These are phyloP conservation scores for Fonsecaea monophora DNA, from an alignment of 2,329 filamentous ascomycete genomes.

Conservation along the genomic window DNA sequence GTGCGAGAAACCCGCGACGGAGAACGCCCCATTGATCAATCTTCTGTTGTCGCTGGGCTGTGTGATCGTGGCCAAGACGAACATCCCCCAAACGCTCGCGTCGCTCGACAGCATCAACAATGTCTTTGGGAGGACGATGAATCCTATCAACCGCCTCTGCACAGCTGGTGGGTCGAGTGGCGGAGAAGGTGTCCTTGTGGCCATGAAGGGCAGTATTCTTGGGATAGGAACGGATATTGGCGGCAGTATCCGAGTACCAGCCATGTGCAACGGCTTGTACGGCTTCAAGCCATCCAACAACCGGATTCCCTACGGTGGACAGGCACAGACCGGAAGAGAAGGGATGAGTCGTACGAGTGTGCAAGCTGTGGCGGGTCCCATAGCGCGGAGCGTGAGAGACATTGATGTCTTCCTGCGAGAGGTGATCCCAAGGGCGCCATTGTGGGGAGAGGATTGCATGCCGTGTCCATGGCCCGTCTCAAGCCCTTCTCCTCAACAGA, in stretches of 20 bases:
- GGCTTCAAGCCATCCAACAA: slow-evolving; percentile 58
- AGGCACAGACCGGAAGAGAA: slow-evolving; percentile 55
- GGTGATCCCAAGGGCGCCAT: slow-evolving; percentile 59
- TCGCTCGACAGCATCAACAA: slow-evolving; percentile 66
- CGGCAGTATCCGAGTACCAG: slow-evolving; percentile 55
- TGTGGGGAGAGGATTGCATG: slow-evolving; percentile 59
- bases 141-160: slow-evolving; percentile 66
- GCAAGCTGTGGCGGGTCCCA: slow-evolving; percentile 54
- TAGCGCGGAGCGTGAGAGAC: slow-evolving; percentile 50
- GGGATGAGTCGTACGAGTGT: slow-evolving; percentile 60
- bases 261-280: slow-evolving; percentile 60
- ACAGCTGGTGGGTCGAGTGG: slow-evolving; percentile 71
- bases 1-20: slow-evolving; percentile 63
- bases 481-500: slow-evolving; percentile 7
- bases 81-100: slow-evolving; percentile 66
- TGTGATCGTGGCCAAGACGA: slow-evolving; percentile 73
- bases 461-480: slow-evolving; percentile 49
- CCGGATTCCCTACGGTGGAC: slow-evolving; percentile 60
- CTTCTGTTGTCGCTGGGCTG: slow-evolving; percentile 67
- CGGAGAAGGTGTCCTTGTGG: slow-evolving; percentile 67
- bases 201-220: slow-evolving; percentile 64
- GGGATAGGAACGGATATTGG: slow-evolving; percentile 69
- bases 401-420: slow-evolving; percentile 57
- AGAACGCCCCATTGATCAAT: slow-evolving; percentile 64
- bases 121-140: slow-evolving; percentile 64